Evolutionary conservation across 2,329 filamentous ascomycete species (phyloP).

Genomic region (Nigrospora oryzae): DNA sequence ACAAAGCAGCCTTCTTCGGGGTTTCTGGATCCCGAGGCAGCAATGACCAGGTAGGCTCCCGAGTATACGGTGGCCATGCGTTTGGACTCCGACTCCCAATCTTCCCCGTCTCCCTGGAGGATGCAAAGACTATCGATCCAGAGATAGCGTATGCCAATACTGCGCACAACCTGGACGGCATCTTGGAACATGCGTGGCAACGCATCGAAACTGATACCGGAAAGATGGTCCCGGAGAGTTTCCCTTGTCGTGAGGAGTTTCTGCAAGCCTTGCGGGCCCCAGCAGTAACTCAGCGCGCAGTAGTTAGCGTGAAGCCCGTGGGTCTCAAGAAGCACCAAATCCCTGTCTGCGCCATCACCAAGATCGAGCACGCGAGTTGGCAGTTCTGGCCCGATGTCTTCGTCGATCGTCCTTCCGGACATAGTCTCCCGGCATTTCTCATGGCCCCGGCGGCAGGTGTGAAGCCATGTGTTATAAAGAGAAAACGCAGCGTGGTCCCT

Average conservation of each 20-base stretch:
- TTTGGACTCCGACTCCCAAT: neutral
- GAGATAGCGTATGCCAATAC: neutral
- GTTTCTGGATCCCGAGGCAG: neutral
- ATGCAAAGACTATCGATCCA: neutral
- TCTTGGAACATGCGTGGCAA: neutral
- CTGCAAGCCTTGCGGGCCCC: neutral
- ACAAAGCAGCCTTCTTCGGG: neutral
- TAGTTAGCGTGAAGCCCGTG: neutral
- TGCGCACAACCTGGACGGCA: neutral
- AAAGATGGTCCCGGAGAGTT: neutral
- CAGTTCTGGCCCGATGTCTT: neutral
- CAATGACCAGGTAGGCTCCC: neutral
- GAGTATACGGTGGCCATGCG: neutral
- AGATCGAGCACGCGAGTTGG: neutral
- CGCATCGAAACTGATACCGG: neutral
- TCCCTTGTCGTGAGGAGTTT: neutral
- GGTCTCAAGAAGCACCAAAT: neutral
- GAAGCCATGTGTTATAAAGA: neutral
- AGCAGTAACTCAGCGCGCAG: neutral
- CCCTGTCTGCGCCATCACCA: neutral
- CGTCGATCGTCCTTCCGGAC: neutral
- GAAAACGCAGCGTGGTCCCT: neutral
- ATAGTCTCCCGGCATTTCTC: neutral
- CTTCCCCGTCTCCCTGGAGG: neutral
- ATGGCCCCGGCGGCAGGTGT: neutral